Evolutionary conservation across 352 stramenopile genomes (phyloP).

Genomic region (Peronospora belbahrii): DNA sequence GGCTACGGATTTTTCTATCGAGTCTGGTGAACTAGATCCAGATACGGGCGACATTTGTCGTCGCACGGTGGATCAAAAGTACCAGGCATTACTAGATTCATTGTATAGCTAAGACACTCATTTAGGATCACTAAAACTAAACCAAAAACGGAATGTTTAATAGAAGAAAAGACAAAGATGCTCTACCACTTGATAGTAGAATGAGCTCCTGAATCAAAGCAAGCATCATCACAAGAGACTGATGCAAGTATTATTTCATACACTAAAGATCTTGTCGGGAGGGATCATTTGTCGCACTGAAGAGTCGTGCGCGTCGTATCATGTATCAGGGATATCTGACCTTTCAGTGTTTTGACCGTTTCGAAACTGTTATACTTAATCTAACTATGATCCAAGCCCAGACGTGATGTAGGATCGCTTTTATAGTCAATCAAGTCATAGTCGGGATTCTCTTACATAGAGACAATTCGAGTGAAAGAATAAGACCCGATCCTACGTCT

Average conservation of each 20-base stretch:
- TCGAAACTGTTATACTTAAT: neutral
- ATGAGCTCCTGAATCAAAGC: neutral
- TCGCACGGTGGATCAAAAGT: slow-evolving; percentile 58
- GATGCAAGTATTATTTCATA: neutral
- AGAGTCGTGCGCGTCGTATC: neutral
- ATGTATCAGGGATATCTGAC: neutral
- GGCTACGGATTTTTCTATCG: slow-evolving; percentile 50
- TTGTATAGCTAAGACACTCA: slow-evolving; percentile 56
- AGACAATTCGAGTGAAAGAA: too few species aligned
- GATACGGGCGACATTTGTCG: slow-evolving; percentile 56
- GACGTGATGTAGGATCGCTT: neutral
- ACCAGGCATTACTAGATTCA: slow-evolving; percentile 64
- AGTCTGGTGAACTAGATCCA: slow-evolving; percentile 62
- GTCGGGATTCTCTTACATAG: too few species aligned
- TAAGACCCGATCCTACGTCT: too few species aligned
- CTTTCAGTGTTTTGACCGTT: neutral
- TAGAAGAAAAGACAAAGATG: too few species aligned
- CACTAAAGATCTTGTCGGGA: neutral
- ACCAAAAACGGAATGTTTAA: neutral
- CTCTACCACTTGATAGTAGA: neutral
- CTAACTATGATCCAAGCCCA: neutral
- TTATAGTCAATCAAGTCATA: too few species aligned
- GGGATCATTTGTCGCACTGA: neutral
- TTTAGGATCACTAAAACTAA: too few species aligned
- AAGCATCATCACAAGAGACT: neutral